phyloP scores from a whole-genome alignment of 192 early-diverging fungal species.

The Podila minutissima region DNA sequence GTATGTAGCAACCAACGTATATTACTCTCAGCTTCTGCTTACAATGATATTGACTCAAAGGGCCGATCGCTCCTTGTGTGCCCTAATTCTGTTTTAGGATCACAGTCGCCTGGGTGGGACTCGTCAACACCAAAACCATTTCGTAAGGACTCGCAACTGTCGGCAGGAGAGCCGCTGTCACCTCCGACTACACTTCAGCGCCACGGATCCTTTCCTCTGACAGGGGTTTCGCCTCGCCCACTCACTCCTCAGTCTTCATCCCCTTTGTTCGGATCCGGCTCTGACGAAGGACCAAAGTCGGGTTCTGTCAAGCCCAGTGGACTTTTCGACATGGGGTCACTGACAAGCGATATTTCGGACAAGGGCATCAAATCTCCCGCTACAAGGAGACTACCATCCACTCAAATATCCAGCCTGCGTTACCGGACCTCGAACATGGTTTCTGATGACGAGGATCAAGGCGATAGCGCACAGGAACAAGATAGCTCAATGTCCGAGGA shows the following conservation, averaged over 20 bases:
- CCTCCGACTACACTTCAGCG: neutral
- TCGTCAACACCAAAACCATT: constrained; percentile 11
- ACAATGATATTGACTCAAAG: too few species aligned
- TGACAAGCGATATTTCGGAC: constrained; percentile 9
- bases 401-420: neutral
- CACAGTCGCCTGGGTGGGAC: neutral
- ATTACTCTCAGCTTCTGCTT: too few species aligned
- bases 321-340: constrained; percentile 16
- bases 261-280: neutral
- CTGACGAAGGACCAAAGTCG: neutral
- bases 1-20: neutral
- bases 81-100: neutral
- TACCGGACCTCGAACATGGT: neutral
- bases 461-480: neutral
- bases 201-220: constrained; percentile 17
- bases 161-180: constrained; percentile 1
- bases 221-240: neutral
- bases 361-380: neutral
- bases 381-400: neutral
- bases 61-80: neutral
- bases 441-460: neutral
- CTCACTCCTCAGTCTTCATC: neutral
- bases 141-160: constrained; percentile 24
- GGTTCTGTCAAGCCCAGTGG: too few species aligned
- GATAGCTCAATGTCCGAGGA: neutral